A percentile compares a stretch with the other conserved stretches of the same genome.
phyloP scores from a whole-genome alignment of 495 filamentous ascomycete genomes.

The Antarctomyces pellizariae region DNA sequence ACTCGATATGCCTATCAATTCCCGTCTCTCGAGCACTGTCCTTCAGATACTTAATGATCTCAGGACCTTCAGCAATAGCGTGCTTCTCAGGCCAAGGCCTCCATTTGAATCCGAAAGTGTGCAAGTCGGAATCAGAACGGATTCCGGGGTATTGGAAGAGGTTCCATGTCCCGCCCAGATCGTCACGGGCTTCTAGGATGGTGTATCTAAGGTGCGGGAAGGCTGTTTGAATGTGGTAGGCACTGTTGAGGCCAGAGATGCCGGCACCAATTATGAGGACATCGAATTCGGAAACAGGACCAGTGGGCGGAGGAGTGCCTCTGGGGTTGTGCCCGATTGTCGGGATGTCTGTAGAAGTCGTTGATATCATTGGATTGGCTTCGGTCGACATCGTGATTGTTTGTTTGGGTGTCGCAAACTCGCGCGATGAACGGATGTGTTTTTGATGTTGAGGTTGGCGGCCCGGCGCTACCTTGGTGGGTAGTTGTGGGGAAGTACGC shows the following conservation, averaged over 20 bases:
- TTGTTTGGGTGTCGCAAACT: too few species aligned
- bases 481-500: too few species aligned
- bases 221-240: constrained; percentile 39
- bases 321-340: too few species aligned
- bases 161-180: constrained; percentile 48
- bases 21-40: constrained; percentile 31
- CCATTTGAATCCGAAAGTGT: constrained; percentile 46
- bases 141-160: constrained; percentile 50
- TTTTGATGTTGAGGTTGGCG: too few species aligned
- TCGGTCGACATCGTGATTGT: too few species aligned
- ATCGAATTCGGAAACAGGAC: constrained; percentile 31
- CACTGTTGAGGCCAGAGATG: constrained; percentile 54
- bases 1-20: constrained; percentile 37
- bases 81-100: constrained; percentile 34
- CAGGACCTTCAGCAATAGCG: constrained; percentile 33
- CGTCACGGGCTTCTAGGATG: constrained; percentile 35
- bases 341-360: too few species aligned
- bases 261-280: constrained; percentile 51
- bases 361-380: too few species aligned
- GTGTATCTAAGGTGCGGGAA: constrained; percentile 30
- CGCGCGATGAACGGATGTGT: too few species aligned
- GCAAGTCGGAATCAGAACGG: constrained; percentile 43
- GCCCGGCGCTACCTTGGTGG: too few species aligned
- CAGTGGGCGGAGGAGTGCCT: too few species aligned
- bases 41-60: constrained; percentile 38